Evolutionary conservation across 2,329 filamentous ascomycete genomes (phyloP).

Genomic region (Ceratocystis cubensis): DNA sequence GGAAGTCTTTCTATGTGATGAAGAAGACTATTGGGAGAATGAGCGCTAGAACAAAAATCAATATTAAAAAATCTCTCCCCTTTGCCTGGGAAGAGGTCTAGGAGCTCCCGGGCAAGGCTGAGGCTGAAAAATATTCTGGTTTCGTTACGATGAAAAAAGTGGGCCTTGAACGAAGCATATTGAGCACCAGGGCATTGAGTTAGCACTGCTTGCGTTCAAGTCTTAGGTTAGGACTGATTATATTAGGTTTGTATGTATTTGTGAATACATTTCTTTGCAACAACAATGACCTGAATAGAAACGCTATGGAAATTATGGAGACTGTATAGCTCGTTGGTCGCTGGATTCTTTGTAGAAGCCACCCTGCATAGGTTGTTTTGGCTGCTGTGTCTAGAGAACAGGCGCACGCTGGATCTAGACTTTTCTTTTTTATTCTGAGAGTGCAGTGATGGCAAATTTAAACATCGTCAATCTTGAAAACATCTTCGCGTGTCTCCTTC

Average conservation of each 20-base stretch:
- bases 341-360: neutral
- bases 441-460: slow-evolving; percentile 25
- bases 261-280: neutral
- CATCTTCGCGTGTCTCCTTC: slow-evolving; percentile 79
- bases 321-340: neutral
- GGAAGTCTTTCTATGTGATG: no score
- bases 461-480: slow-evolving; percentile 68
- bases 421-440: neutral
- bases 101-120: neutral
- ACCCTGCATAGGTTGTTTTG: neutral
- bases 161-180: neutral
- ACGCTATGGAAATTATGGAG: neutral
- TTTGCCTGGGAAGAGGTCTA: neutral
- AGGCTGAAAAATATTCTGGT: neutral
- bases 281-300: neutral
- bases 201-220: neutral
- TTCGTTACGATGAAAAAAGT: neutral
- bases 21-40: neutral
- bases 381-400: neutral
- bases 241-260: no score
- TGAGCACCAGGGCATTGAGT: neutral
- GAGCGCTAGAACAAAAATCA: neutral
- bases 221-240: no score
- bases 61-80: neutral
- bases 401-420: neutral